Evolutionary conservation across 306 rosid genomes (phyloP).

Genomic region (Albizia julibrissin): DNA sequence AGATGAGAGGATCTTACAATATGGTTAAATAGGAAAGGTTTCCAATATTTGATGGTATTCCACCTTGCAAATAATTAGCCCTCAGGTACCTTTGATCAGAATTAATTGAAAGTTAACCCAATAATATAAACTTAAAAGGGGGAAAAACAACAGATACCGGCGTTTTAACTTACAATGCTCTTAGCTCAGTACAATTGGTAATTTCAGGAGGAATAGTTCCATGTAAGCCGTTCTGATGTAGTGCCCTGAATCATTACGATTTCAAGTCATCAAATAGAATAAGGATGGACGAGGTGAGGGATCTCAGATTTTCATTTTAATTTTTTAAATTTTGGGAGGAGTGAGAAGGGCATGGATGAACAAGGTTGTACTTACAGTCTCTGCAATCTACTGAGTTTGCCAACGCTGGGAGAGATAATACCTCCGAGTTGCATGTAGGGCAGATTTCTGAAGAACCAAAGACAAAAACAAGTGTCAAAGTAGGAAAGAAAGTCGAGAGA

Average conservation of each 20-base stretch:
- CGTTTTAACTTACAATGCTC: slow-evolving; percentile 73
- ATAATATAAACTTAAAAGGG: background rate
- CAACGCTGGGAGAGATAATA: slow-evolving; percentile 85
- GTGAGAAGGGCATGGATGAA: background rate
- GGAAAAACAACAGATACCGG: background rate
- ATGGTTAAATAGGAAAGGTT: slow-evolving; percentile 85
- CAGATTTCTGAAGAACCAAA: slow-evolving; percentile 64
- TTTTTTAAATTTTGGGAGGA: background rate
- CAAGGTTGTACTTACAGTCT: slow-evolving; percentile 70
- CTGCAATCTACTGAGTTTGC: slow-evolving; percentile 84
- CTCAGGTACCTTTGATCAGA: slow-evolving; percentile 75
- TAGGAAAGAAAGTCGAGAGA: slow-evolving; percentile 11
- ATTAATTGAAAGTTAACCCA: slow-evolving; percentile 8
- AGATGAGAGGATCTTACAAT: slow-evolving; percentile 54
- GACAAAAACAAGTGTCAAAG: slow-evolving; percentile 25
- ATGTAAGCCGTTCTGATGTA: slow-evolving; percentile 91
- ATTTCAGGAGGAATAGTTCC: slow-evolving; percentile 88
- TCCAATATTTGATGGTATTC: slow-evolving; percentile 86
- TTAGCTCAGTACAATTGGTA: slow-evolving; percentile 81
- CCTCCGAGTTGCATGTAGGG: slow-evolving; percentile 94
- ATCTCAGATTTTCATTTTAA: background rate
- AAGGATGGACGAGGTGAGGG: background rate
- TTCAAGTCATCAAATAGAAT: slow-evolving; percentile 5
- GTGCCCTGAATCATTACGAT: slow-evolving; percentile 65
- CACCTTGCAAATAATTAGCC: slow-evolving; percentile 91